Conservation (phyloP, 805 yeast species). For the Zygosaccharomyces kombuchaensis region DNA sequence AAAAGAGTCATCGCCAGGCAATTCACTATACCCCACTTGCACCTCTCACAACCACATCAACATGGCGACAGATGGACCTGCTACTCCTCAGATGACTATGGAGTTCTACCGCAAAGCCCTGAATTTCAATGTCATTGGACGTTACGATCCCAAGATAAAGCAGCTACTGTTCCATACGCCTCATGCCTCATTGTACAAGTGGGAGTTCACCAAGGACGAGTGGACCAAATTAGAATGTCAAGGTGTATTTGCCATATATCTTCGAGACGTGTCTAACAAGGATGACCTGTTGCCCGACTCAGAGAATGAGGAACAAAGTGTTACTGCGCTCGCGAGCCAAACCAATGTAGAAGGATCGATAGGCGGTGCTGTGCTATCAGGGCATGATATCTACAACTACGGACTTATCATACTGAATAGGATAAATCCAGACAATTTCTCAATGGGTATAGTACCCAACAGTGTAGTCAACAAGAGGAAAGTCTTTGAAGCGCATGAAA, state of each 20-base stretch:
- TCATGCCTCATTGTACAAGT: slow-evolving; percentile 67
- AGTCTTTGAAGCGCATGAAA: slow-evolving; percentile 33
- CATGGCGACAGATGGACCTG: slow-evolving; percentile 11
- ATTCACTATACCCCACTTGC: background rate
- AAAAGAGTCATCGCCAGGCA: background rate
- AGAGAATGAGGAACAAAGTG: slow-evolving; percentile 13
- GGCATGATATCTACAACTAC: slow-evolving; percentile 48
- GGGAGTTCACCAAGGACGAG: slow-evolving; percentile 50
- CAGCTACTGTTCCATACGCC: slow-evolving; percentile 66
- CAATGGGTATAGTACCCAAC: slow-evolving; percentile 62
- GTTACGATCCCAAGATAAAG: slow-evolving; percentile 69
- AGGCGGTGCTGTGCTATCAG: slow-evolving; percentile 23
- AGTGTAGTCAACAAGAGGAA: slow-evolving; percentile 41
- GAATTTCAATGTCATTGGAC: slow-evolving; percentile 69
- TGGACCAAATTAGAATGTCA: slow-evolving; percentile 70
- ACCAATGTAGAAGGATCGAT: slow-evolving; percentile 10
- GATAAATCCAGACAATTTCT: slow-evolving; percentile 63
- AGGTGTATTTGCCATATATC: slow-evolving; percentile 65
- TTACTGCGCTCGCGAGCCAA: slow-evolving; percentile 10
- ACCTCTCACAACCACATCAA: background rate
- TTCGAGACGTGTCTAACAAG: slow-evolving; percentile 41
- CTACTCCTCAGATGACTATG: slow-evolving; percentile 36
- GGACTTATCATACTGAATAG: slow-evolving; percentile 70
- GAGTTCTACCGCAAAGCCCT: slow-evolving; percentile 64
- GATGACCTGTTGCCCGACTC: slow-evolving; percentile 18